Evolutionary conservation across 108 stramenopile genomes (phyloP), one percentile per base, ranked within the genome.

Genomic region (Pseudonitzschia pungens): DNA sequence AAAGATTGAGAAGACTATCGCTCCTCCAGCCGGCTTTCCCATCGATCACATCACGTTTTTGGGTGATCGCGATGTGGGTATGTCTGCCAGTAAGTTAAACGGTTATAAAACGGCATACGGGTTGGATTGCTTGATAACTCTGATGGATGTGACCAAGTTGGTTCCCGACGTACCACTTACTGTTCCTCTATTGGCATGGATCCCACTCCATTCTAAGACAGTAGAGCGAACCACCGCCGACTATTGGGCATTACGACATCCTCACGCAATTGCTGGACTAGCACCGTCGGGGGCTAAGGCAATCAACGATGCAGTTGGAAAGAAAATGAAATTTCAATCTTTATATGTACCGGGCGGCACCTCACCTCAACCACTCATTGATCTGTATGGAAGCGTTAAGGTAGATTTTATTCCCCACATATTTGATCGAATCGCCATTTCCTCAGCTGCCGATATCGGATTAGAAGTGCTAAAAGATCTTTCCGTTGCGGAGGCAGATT

Each of bases 361-460:
- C 36, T 10, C 3, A 2, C 4, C 14, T 14, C 14, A 62, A 16
- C 33, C 26, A 9, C 14, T 33, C 29, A 58, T 14, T 5, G 57
- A n/a, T 29, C 24, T 65, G 18, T 54, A 7, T 40, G 67, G 73
- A 7, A 71, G n/a, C 4, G 33, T 18, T 18, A 16, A 65, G 16
- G 63, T 74, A 2, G 73, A 66, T 16, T 74, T 74, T 15, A 56
- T 74, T 22, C 73, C 73, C 10, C 73, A 74, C 43, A 74, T 74
- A 2, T 65, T 74, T 50, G 73, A 74, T 33, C 42, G 65, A 40
- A 16, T 50, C 16, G 29, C n/a, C 7, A 33, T 74, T 26, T 14
- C 24, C 6, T 22, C 26, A 7, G 4, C 5, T 2, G 73, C 65
- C 8, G 29, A 22, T 29, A 24, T 12, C 1, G 73, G 65, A 2